These are phyloP conservation scores for Diaporthe caulivora DNA, from an alignment of 2,329 filamentous ascomycete genomes.

Conservation along the genomic window DNA sequence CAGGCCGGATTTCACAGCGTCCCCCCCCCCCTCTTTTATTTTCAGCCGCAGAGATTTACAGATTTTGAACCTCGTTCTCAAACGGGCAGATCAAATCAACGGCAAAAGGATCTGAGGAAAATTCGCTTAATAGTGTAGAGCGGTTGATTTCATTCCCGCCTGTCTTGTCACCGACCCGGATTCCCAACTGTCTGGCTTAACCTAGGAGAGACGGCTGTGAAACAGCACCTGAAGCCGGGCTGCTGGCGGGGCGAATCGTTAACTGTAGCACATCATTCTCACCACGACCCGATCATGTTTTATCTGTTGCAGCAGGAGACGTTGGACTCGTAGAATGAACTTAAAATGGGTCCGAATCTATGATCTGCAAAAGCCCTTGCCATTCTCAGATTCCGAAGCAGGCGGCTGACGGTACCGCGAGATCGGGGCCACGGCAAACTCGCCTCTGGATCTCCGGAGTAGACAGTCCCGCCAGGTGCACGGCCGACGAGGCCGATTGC, in stretches of 20 bases:
- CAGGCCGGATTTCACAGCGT: slow-evolving; percentile 1
- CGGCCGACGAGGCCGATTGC: background rate
- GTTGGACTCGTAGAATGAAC: slow-evolving; percentile 39
- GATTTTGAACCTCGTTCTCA: background rate
- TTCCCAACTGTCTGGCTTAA: slow-evolving; percentile 5
- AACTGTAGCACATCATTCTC: slow-evolving; percentile 24
- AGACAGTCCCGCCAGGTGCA: background rate
- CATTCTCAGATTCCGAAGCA: slow-evolving; percentile 9
- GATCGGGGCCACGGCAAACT: background rate
- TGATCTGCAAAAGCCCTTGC: slow-evolving; percentile 39
- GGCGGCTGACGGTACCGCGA: slow-evolving; percentile 9
- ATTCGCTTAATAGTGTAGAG: background rate
- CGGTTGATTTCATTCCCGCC: slow-evolving; percentile 18
- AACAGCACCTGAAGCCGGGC: slow-evolving; percentile 25
- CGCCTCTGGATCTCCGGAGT: background rate
- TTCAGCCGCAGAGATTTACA: background rate
- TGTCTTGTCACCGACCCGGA: background rate
- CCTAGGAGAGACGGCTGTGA: slow-evolving; percentile 30
- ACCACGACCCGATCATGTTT: slow-evolving; percentile 13
- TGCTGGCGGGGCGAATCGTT: slow-evolving; percentile 4
- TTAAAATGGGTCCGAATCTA: slow-evolving; percentile 46
- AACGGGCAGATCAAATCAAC: background rate
- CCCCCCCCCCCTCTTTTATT: background rate
- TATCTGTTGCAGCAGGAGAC: background rate
- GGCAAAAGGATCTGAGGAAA: background rate